These are phyloP conservation scores for Oehlia diaphana DNA, from an alignment of 192 early-diverging fungal genomes.

Conservation along the genomic window DNA sequence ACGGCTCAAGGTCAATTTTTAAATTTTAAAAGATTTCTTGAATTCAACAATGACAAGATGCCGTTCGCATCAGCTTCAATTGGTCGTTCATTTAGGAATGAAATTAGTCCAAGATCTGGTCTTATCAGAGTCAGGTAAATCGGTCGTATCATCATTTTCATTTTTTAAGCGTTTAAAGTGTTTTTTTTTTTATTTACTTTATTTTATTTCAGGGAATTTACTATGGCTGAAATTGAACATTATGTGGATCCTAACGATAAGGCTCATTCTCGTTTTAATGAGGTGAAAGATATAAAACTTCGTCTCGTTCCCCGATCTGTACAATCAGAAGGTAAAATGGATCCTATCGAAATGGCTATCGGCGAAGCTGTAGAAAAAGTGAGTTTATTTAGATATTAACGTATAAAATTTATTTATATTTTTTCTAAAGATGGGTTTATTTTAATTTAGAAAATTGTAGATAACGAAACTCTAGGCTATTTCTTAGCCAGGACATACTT, in stretches of 20 bases:
- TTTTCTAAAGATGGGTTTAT: neutral
- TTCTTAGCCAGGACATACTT: slow-evolving; percentile 93
- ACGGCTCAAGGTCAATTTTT: slow-evolving; percentile 99
- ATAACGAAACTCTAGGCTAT: slow-evolving; percentile 99
- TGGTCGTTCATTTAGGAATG: slow-evolving; percentile 98
- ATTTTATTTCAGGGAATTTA: slow-evolving; percentile 77
- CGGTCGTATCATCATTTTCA: neutral
- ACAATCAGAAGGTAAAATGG: slow-evolving; percentile 78
- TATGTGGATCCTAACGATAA: slow-evolving; percentile 95
- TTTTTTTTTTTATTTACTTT: neutral
- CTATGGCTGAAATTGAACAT: slow-evolving; percentile 99
- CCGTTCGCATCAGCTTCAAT: slow-evolving; percentile 99
- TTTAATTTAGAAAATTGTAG: slow-evolving; percentile 68
- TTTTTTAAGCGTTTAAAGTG: neutral
- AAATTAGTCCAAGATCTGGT: slow-evolving; percentile 95
- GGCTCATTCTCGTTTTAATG: slow-evolving; percentile 87
- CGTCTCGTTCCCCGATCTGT: slow-evolving; percentile 73
- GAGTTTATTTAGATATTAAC: slow-evolving; percentile 23
- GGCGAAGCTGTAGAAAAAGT: slow-evolving; percentile 88
- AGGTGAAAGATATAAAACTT: slow-evolving; percentile 76
- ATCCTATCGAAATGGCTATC: slow-evolving; percentile 71
- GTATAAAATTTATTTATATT: slow-evolving; percentile 6
- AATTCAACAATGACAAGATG: slow-evolving; percentile 98
- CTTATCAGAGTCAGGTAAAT: slow-evolving; percentile 88
- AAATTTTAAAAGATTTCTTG: slow-evolving; percentile 95